Percentiles rank a stretch among this genome's conserved stretches.
These are phyloP conservation scores for Cicer yamashitae DNA, from an alignment of 306 rosid genomes.

Conservation along the genomic window DNA sequence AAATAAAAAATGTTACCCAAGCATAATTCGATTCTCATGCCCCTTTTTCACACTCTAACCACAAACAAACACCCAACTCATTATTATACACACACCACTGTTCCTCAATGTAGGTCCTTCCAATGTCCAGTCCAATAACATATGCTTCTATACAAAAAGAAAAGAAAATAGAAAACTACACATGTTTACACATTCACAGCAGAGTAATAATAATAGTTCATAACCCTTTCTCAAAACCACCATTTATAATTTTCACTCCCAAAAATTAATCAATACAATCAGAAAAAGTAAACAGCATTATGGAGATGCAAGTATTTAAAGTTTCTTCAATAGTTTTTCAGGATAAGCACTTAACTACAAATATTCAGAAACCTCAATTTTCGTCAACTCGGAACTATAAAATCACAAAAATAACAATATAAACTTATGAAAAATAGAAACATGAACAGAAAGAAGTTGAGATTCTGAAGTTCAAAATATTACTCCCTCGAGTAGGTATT, in stretches of 20 bases:
- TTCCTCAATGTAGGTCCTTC: background rate
- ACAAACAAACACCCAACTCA: background rate
- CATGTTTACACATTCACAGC: background rate
- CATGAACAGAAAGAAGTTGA: background rate
- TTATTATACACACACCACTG: background rate
- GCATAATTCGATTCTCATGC: background rate
- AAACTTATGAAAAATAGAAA: no score
- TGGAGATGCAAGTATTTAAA: background rate
- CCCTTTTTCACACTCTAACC: background rate
- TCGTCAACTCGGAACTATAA: background rate
- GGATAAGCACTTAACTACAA: background rate
- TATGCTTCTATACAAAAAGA: background rate
- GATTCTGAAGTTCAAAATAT: background rate
- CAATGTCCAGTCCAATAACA: background rate
- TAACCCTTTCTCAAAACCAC: background rate
- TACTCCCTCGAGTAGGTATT: background rate
- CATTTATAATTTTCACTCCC: background rate
- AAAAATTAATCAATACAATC: background rate
- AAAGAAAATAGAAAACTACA: background rate
- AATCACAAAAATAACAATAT: background rate
- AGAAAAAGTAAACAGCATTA: background rate
- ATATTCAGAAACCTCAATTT: background rate
- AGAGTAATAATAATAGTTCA: background rate
- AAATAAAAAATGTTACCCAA: background rate
- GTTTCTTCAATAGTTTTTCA: background rate